Conservation (phyloP, 305 asterid species). For the Fraxinus dipetala region DNA sequence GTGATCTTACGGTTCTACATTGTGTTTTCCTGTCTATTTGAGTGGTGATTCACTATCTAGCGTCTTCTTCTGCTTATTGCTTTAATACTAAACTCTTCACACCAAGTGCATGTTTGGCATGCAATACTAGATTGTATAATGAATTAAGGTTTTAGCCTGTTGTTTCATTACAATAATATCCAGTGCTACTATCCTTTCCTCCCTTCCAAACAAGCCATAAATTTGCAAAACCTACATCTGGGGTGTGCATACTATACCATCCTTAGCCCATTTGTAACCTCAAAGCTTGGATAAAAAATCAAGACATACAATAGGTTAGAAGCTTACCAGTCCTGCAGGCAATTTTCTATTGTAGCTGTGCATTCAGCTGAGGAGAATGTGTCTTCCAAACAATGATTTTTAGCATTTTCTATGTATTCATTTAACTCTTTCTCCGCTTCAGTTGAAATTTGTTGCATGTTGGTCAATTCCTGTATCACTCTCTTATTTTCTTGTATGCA, state of each 20-base stretch:
- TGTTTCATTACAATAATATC: not conserved
- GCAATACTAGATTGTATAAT: not conserved
- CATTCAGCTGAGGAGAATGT: slow-evolving; percentile 51
- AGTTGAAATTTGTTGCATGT: slow-evolving; percentile 51
- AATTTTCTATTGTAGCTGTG: slow-evolving; percentile 47
- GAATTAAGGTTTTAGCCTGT: not conserved
- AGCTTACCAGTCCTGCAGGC: slow-evolving; percentile 61
- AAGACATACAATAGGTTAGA: slow-evolving; percentile 1
- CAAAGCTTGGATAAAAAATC: not conserved
- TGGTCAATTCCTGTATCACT: slow-evolving; percentile 45
- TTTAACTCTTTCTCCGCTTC: slow-evolving; percentile 45
- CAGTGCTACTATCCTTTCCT: not conserved
- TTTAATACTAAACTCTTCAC: not conserved
- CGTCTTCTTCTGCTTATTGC: not conserved
- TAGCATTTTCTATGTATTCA: slow-evolving; percentile 51
- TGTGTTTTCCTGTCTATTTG: not conserved
- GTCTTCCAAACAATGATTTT: slow-evolving; percentile 44
- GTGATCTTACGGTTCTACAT: not conserved
- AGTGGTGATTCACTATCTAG: not conserved
- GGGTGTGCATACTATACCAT: not conserved
- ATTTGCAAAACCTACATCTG: not conserved
- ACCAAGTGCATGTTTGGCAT: not conserved
- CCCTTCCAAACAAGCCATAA: not conserved
- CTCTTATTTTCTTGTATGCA: slow-evolving; percentile 49
- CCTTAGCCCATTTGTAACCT: not conserved